Evolutionary conservation across 202 grass and related monocot species (phyloP), one percentile per base, ranked within the genome.

Genomic region (Schoenoplectus triqueter): DNA sequence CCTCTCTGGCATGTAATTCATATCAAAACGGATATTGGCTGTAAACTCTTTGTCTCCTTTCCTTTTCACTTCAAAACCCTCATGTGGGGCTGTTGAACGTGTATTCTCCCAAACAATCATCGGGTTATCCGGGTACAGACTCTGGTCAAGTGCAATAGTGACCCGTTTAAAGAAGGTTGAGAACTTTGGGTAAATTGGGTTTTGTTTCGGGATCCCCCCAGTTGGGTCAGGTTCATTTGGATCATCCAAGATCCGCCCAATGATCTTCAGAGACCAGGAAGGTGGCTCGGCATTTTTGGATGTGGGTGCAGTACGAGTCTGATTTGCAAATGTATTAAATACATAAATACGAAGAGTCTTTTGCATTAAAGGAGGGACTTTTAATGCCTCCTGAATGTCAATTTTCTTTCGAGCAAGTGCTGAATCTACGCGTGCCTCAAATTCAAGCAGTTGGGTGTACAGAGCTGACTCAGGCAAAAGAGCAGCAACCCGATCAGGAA

Each of bases 381-480:
- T 97, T 66, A 97, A 85, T 15, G 92, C 87, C 81, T 97, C 95
- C 55, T 94, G 90, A 62, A 97, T 94, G 74, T 97, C 95, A 64
- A 97, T 83, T 80, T 94, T 97, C 90, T 97, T 97, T 77, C 92
- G 80, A 9, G 89, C 56, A 6, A 94, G 92, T 6, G 95, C 92
- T 0, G 89, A 88, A 83, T 94, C 92, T 0, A 94, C 49, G 50
- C 92, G 90, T n/a, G 92, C 66, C 86, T 97, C 95, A 65, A 97
- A 97, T 72, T 97, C 92, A 60, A 97, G 95, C 84, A 97, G 86
- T 85, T 97, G 92, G 13, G 95, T 97, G 82, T 97, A 97, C 14
- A 97, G 82, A 62, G 95, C 95, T 0, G 95, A 94, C 74, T 97
- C 95, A 1, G 95, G 95, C 2, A 94, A 80, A 22, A 97, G 85